Evolutionary conservation across 495 filamentous ascomycete species (phyloP).

Genomic region (Xeromyces bisporus): DNA sequence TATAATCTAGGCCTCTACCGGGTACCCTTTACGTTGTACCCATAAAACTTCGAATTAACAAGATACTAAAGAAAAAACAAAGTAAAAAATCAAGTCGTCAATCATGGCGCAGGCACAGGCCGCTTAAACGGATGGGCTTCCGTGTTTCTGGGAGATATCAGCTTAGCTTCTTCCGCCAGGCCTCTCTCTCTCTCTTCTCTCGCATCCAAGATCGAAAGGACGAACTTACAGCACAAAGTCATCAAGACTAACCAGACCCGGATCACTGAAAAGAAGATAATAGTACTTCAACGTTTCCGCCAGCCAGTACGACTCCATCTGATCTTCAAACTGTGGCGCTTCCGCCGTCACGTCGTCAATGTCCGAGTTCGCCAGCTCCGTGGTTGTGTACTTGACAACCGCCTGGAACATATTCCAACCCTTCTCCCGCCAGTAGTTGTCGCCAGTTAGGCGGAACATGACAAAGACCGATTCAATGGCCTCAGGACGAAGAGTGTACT

Average conservation of each 20-base stretch:
- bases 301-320: constrained; percentile 48
- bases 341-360: constrained; percentile 55
- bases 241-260: constrained; percentile 58
- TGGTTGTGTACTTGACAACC: constrained; percentile 46
- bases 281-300: constrained; percentile 73
- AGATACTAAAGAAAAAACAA: too few relatives aligned
- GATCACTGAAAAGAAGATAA: constrained; percentile 57
- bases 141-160: constrained; percentile 27
- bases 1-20: too few relatives aligned
- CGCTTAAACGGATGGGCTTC: constrained; percentile 38
- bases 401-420: constrained; percentile 86
- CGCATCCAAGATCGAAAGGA: neutral
- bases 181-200: too few relatives aligned
- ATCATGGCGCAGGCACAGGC: constrained; percentile 12
- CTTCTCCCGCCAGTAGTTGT: constrained; percentile 60
- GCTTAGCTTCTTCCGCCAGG: neutral
- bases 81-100: too few relatives aligned
- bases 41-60: too few relatives aligned
- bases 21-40: too few relatives aligned
- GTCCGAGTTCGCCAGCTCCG: constrained; percentile 51
- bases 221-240: constrained; percentile 58
- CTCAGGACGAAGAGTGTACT: constrained; percentile 80
- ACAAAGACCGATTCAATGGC: constrained; percentile 93
- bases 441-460: constrained; percentile 84
- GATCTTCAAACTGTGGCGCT: constrained; percentile 20